Conservation (phyloP, 2,329 filamentous ascomycete species). For the Tolypocladium paradoxum region DNA sequence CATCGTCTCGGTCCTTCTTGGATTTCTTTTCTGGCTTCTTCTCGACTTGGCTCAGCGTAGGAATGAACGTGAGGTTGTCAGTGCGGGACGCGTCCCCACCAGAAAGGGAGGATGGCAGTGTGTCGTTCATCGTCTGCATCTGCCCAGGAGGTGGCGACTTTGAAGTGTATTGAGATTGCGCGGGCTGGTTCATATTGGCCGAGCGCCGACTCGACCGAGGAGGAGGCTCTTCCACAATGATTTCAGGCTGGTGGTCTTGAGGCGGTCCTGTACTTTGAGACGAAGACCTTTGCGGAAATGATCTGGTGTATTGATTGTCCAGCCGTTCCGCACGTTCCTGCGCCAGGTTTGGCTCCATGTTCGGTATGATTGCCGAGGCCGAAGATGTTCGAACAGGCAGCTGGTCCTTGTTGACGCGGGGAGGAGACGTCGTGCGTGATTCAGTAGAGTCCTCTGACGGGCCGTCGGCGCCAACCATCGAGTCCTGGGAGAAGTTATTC, state of each 20-base stretch:
- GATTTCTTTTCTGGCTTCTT: slow-evolving; percentile 64
- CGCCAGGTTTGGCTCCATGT: slow-evolving; percentile 53
- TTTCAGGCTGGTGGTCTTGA: slow-evolving; percentile 14
- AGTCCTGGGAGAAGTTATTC: slow-evolving; percentile 36
- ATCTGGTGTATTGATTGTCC: slow-evolving; percentile 13
- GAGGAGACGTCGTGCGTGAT: slow-evolving; percentile 6
- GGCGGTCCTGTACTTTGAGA: slow-evolving; percentile 35
- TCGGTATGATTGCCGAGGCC: slow-evolving; percentile 27
- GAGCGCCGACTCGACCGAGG: slow-evolving; percentile 27
- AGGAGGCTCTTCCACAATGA: slow-evolving; percentile 29
- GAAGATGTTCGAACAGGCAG: slow-evolving; percentile 24
- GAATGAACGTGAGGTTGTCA: slow-evolving; percentile 70
- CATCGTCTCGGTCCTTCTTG: slow-evolving; percentile 61
- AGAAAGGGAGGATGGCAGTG: slow-evolving; percentile 47
- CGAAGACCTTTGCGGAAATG: slow-evolving; percentile 44
- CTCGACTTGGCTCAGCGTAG: slow-evolving; percentile 59
- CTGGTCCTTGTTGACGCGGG: slow-evolving; percentile 17
- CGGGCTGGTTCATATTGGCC: slow-evolving; percentile 1
- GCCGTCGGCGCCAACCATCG: slow-evolving; percentile 35
- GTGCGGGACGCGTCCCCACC: slow-evolving; percentile 58
- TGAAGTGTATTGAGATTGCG: slow-evolving; percentile 6
- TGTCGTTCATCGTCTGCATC: slow-evolving; percentile 15
- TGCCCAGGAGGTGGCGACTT: slow-evolving; percentile 5
- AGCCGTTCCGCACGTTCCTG: slow-evolving; percentile 23
- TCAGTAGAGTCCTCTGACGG: slow-evolving; percentile 21